These are phyloP conservation scores for Helotiales sp. DNA, from an alignment of 2,329 filamentous ascomycete genomes.

Conservation along the genomic window DNA sequence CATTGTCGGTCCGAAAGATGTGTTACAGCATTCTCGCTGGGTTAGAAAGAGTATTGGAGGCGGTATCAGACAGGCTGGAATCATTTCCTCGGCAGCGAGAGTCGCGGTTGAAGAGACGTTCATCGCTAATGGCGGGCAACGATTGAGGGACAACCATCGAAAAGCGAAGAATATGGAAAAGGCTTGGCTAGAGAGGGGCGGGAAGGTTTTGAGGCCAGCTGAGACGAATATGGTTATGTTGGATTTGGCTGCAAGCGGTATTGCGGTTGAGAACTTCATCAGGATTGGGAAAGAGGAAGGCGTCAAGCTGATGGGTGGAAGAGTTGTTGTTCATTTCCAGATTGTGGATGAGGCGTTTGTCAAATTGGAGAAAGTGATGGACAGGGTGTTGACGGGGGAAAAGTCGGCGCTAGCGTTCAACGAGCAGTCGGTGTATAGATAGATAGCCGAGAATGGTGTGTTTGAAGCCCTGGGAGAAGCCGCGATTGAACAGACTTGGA, in stretches of 20 bases:
- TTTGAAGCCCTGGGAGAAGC: no score
- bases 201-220: slow-evolving; percentile 62
- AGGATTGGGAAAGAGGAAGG: slow-evolving; percentile 61
- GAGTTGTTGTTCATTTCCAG: slow-evolving; percentile 73
- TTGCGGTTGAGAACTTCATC: slow-evolving; percentile 57
- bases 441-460: not conserved
- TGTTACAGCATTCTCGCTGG: slow-evolving; percentile 68
- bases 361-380: slow-evolving; percentile 10
- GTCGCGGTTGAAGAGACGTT: slow-evolving; percentile 83
- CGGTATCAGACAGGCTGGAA: slow-evolving; percentile 75
- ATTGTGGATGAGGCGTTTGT: slow-evolving; percentile 63
- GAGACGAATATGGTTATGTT: slow-evolving; percentile 82
- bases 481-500: no score
- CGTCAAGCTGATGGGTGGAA: slow-evolving; percentile 58
- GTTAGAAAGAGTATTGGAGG: slow-evolving; percentile 83
- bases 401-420: not conserved
- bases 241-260: slow-evolving; percentile 61
- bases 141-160: slow-evolving; percentile 62
- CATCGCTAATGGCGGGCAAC: slow-evolving; percentile 61
- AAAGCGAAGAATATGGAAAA: slow-evolving; percentile 65
- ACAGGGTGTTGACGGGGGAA: not conserved
- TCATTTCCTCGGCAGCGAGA: slow-evolving; percentile 76
- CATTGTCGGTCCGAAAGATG: slow-evolving; percentile 62
- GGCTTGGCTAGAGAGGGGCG: slow-evolving; percentile 65
- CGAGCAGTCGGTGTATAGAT: slow-evolving; percentile 10